Evolutionary conservation across 2,329 filamentous ascomycete species (phyloP), one percentile per base, ranked within the genome.

Genomic region (Myriosclerotinia curreyana): DNA sequence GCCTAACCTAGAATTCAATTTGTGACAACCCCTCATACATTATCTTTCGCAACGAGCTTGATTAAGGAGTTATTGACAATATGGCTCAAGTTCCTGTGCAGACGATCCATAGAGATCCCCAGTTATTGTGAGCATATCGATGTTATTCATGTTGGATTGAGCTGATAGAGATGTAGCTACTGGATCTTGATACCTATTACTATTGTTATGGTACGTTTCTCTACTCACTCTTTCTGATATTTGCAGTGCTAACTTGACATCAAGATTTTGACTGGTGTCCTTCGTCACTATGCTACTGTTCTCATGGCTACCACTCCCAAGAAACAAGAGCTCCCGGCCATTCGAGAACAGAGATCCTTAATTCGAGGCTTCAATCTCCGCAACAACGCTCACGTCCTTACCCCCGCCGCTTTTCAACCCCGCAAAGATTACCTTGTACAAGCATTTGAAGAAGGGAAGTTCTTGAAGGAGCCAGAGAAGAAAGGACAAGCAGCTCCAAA

Each of bases 141-240:
- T 44, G 51, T 56, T 69, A 51, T 67, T 59, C 53, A 25, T 62
- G 40, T 52, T 53, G 22, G 31, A 46, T 66, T 70, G 69, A 64
- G 60, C 67, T 66, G 64, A 75, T 75, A 55, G 71, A 65, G 22
- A 63, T 62, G 62, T 73, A 99, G 95, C 80, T 98, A 97, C 83
- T 99, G 95, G 95, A 99, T 99, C 78, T 83, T 99, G 66, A 88
- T 97, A 68, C 95, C 95, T 67, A 99, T 99, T 77, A 96, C 94
- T 54, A 83, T 96, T 72, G 95, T 99, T 75, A 99, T 99, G 96
- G 88, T 91, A 80, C 64, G 74, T 64, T 31, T 31, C 48, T 20
- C 28, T 36, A 34, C 42, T 48, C 54, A 48, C 42, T 34, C 40
- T 44, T 51, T 51, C 22, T 48, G 31, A 36, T 22, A 38, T 49